Evolutionary conservation across 2,329 filamentous ascomycete species (phyloP).

Genomic region (Trichoderma polysporum): DNA sequence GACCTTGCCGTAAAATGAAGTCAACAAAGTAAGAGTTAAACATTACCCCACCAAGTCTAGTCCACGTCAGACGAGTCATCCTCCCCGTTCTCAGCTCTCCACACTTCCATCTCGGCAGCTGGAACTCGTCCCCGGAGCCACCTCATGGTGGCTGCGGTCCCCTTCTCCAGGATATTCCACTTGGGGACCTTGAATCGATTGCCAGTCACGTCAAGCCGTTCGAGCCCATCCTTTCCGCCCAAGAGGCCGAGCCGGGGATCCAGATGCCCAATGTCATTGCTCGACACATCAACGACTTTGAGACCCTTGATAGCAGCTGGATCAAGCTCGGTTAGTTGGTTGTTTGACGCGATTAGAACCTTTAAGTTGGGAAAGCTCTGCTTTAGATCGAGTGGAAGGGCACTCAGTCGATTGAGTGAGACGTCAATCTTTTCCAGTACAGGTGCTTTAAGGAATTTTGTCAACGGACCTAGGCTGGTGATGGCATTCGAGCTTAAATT

Average conservation of each 20-base stretch:
- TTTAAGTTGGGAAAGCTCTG: slow-evolving; percentile 67
- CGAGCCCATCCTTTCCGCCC: slow-evolving; percentile 58
- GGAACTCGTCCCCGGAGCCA: slow-evolving; percentile 80
- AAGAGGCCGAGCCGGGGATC: slow-evolving; percentile 79
- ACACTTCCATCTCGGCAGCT: slow-evolving; percentile 56
- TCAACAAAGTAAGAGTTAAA: neutral
- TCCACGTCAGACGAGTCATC: slow-evolving; percentile 31
- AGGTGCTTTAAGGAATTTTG: slow-evolving; percentile 68
- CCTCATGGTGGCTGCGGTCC: slow-evolving; percentile 78
- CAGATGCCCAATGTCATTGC: slow-evolving; percentile 81
- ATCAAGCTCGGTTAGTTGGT: slow-evolving; percentile 71
- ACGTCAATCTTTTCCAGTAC: slow-evolving; percentile 75
- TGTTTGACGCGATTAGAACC: slow-evolving; percentile 74
- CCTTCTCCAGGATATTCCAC: slow-evolving; percentile 79
- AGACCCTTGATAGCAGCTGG: slow-evolving; percentile 73
- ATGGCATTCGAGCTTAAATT: slow-evolving; percentile 75
- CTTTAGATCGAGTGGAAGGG: slow-evolving; percentile 63
- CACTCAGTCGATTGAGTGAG: slow-evolving; percentile 75
- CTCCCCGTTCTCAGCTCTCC: slow-evolving; percentile 49
- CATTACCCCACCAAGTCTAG: slow-evolving; percentile 4
- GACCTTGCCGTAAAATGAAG: neutral
- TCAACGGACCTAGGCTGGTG: slow-evolving; percentile 65
- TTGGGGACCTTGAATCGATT: slow-evolving; percentile 88
- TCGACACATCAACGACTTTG: slow-evolving; percentile 72
- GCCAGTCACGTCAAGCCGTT: slow-evolving; percentile 74